A percentile compares a stretch with the other conserved stretches of the same genome.
Conservation (phyloP, 495 filamentous ascomycete species). For the Annulohypoxylon bovei region DNA sequence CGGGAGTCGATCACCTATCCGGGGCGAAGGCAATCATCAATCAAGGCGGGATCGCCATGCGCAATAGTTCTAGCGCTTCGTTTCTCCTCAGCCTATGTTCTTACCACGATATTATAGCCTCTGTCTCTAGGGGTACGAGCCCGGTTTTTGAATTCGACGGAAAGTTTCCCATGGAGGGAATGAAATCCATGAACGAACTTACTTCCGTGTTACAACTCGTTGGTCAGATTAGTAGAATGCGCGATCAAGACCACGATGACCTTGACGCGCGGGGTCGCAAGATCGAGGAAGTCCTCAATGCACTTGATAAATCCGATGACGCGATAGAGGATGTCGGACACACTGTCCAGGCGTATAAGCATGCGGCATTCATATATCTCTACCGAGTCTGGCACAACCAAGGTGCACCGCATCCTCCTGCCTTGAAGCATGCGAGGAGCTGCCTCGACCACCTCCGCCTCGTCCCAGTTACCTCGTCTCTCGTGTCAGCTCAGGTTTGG, state of each 20-base stretch:
- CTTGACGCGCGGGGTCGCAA: conserved; percentile 28
- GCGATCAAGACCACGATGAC: conserved; percentile 5
- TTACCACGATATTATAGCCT: conserved; percentile 44
- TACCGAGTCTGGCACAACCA: conserved; percentile 44
- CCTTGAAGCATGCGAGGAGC: conserved; percentile 34
- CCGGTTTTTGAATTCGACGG: conserved; percentile 41
- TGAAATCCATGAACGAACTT: conserved; percentile 40
- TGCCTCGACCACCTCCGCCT: conserved; percentile 37
- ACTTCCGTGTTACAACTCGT: conserved; percentile 35
- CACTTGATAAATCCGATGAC: conserved; percentile 19
- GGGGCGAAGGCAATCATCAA: conserved; percentile 45
- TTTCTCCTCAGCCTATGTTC: conserved; percentile 46
- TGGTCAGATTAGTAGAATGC: conserved; percentile 45
- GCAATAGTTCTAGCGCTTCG: conserved; percentile 26
- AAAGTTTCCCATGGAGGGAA: conserved; percentile 31
- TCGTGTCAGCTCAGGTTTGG: conserved; percentile 45
- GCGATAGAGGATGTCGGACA: conserved; percentile 30
- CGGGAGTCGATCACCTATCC: conserved; percentile 43
- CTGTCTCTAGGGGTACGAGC: conserved; percentile 36
- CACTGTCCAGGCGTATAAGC: conserved; percentile 43
- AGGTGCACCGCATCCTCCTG: conserved; percentile 34
- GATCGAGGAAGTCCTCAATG: conserved; percentile 27
- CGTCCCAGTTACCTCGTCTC: conserved; percentile 40
- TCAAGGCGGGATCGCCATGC: conserved; percentile 14
- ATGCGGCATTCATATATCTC: conserved; percentile 47